These are phyloP conservation scores for Erysimum cheiranthoides DNA, from an alignment of 345 rosid species.

Conservation along the genomic window DNA sequence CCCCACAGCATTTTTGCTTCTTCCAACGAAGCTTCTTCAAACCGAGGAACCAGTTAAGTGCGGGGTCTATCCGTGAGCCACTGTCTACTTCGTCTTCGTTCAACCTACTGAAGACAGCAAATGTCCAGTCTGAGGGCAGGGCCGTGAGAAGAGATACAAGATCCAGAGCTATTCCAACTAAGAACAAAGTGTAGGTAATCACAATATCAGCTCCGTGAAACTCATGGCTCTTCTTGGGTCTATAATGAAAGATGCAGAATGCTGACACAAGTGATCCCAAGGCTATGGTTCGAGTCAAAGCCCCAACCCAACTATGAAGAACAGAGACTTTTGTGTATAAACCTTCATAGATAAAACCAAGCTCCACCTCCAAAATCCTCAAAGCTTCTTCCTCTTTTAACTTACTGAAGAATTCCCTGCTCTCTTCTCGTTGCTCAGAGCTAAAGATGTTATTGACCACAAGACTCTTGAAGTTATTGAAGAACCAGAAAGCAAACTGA, in stretches of 20 bases:
- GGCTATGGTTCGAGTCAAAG: background rate
- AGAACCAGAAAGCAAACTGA: constrained; percentile 2
- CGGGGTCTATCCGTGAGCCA: background rate
- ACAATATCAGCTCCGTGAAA: background rate
- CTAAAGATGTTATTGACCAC: background rate
- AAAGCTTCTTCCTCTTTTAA: background rate
- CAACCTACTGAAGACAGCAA: background rate
- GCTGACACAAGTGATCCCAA: background rate
- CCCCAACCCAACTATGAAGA: constrained; percentile 2
- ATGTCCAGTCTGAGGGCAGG: background rate
- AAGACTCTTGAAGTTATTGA: background rate
- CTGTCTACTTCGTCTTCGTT: background rate
- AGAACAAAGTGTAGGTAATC: background rate
- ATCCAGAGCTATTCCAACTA: background rate
- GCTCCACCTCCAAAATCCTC: constrained; percentile 1
- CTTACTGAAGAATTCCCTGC: background rate
- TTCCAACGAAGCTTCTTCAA: background rate
- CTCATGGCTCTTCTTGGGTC: background rate
- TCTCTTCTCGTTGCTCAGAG: background rate
- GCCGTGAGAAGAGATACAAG: background rate
- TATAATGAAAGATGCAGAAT: background rate
- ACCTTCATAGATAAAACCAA: background rate
- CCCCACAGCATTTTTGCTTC: background rate
- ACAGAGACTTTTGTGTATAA: background rate
- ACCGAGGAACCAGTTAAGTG: background rate